phyloP scores from a whole-genome alignment of 768 basidiomycete genomes.

The Hygrophoropsis aurantiaca region DNA sequence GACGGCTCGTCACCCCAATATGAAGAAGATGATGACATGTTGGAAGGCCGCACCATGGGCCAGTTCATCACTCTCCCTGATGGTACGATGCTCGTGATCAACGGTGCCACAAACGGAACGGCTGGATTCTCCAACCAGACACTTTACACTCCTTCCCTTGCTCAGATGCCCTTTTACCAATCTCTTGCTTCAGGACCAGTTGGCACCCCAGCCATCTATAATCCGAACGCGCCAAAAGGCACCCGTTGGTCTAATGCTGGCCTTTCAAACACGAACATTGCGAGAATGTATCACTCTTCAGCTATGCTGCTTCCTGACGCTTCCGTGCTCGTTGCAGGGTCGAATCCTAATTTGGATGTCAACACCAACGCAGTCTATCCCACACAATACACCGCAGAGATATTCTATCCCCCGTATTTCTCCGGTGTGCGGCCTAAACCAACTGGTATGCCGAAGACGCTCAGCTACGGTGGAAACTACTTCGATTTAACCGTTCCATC shows the following conservation, averaged over 20 bases:
- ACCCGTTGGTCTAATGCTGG: slow-evolving; percentile 72
- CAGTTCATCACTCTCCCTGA: slow-evolving; percentile 85
- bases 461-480: slow-evolving; percentile 79
- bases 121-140: slow-evolving; percentile 77
- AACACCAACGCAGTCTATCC: slow-evolving; percentile 61
- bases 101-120: slow-evolving; percentile 83
- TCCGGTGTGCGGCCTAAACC: slow-evolving; percentile 67
- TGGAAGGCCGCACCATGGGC: slow-evolving; percentile 83
- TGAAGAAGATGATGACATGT: slow-evolving; percentile 72
- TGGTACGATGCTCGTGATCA: slow-evolving; percentile 75
- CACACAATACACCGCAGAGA: slow-evolving; percentile 79
- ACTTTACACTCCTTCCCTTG: slow-evolving; percentile 38
- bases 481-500: slow-evolving; percentile 77
- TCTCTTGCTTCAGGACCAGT: slow-evolving; percentile 82
- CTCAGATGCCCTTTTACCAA: slow-evolving; percentile 66
- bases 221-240: slow-evolving; percentile 71
- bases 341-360: slow-evolving; percentile 90
- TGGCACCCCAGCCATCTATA: slow-evolving; percentile 78
- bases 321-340: slow-evolving; percentile 85
- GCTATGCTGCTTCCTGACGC: slow-evolving; percentile 89
- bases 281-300: slow-evolving; percentile 89
- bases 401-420: slow-evolving; percentile 93
- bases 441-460: slow-evolving; percentile 63
- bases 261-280: slow-evolving; percentile 58
- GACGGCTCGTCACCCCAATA: slow-evolving; percentile 64